These are phyloP conservation scores for Cymodocea nodosa DNA, from an alignment of 116 monocot genomes.

Conservation along the genomic window DNA sequence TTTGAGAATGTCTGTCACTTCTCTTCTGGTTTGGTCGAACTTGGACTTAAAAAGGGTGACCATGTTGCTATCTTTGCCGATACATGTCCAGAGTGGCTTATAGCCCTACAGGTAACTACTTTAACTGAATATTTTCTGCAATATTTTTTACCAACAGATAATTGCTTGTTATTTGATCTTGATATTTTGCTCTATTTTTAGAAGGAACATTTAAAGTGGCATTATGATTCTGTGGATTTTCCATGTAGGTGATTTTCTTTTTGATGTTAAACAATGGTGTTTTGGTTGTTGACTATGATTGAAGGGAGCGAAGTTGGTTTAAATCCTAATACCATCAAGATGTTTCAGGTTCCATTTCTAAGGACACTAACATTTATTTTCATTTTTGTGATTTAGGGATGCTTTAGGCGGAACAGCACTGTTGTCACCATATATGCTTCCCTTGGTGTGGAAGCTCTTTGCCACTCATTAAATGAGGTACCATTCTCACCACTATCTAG, in stretches of 20 bases:
- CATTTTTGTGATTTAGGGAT: conserved; percentile 30
- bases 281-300: no score
- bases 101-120: conserved; percentile 64
- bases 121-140: not conserved
- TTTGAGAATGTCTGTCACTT: conserved; percentile 52
- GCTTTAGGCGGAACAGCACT: conserved; percentile 74
- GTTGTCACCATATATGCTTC: conserved; percentile 93
- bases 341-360: not conserved
- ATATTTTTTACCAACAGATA: not conserved
- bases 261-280: no score
- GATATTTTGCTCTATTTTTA: not conserved
- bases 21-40: conserved; percentile 55
- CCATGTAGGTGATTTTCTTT: no score
- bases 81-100: conserved; percentile 75
- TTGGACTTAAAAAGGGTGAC: conserved; percentile 61
- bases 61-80: conserved; percentile 86
- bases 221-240: no score
- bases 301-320: no score
- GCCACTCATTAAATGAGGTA: conserved; percentile 92
- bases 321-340: no score
- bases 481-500: not conserved
- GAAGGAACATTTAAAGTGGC: not conserved
- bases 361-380: not conserved
- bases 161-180: not conserved
- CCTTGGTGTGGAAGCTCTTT: conserved; percentile 82